These are phyloP conservation scores for Mollisia scopiformis DNA, from an alignment of 2,329 filamentous ascomycete genomes.

Conservation along the genomic window DNA sequence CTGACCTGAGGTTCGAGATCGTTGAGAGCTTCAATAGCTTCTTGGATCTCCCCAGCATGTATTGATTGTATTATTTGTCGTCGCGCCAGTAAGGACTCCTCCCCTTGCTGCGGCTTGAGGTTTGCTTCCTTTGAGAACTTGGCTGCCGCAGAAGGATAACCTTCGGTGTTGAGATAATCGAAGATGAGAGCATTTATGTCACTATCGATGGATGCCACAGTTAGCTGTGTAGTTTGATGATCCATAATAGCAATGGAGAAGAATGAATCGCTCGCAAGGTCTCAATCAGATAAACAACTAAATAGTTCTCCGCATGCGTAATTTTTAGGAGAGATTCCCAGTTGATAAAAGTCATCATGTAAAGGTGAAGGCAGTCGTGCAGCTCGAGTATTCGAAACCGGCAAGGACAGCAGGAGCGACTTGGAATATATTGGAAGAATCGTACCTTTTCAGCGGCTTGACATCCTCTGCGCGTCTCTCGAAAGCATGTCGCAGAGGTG, in stretches of 20 bases:
- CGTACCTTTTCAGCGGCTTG: constrained; percentile 89
- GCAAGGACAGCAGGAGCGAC: constrained; percentile 5
- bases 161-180: constrained; percentile 95
- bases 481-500: constrained; percentile 63
- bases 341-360: constrained; percentile 83
- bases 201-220: constrained; percentile 51
- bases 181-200: constrained; percentile 95
- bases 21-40: constrained; percentile 85
- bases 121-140: constrained; percentile 96
- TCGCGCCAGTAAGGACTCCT: constrained; percentile 73
- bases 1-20: constrained; percentile 90
- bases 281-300: constrained; percentile 74
- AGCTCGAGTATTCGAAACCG: constrained; percentile 7
- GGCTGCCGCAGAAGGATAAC: constrained; percentile 88
- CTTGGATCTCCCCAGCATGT: constrained; percentile 81
- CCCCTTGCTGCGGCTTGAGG: constrained; percentile 72
- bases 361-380: constrained; percentile 32
- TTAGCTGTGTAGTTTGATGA: constrained; percentile 20
- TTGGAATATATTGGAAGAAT: constrained; percentile 29
- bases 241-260: not conserved
- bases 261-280: constrained; percentile 22
- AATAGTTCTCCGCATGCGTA: constrained; percentile 84
- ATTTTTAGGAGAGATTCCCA: constrained; percentile 99
- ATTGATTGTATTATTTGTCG: constrained; percentile 86
- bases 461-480: constrained; percentile 81